Evolutionary conservation across 805 yeast genomes (phyloP).

Genomic region (Saccharomyces paradoxus): DNA sequence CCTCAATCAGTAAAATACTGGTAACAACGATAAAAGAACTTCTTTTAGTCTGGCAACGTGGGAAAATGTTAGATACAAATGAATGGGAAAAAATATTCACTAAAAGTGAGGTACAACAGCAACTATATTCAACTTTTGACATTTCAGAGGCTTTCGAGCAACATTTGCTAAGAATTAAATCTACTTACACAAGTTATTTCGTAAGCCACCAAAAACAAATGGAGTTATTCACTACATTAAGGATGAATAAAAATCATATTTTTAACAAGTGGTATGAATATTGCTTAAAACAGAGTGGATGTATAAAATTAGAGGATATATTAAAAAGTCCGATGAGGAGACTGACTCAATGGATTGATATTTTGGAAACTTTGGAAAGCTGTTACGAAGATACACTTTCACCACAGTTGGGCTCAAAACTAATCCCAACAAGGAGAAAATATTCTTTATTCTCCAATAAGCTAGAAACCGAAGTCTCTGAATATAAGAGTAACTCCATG

Average conservation of each 20-base stretch:
- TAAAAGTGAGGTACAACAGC: background rate
- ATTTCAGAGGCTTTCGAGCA: constrained; percentile 27
- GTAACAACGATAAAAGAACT: constrained; percentile 10
- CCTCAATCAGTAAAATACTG: constrained; percentile 32
- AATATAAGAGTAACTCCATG: constrained; percentile 12
- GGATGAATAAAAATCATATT: constrained; percentile 8
- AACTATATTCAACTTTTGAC: constrained; percentile 9
- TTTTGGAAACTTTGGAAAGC: constrained; percentile 5
- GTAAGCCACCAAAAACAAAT: constrained; percentile 28
- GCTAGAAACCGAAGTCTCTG: constrained; percentile 14
- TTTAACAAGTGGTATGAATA: constrained; percentile 30
- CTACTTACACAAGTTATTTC: constrained; percentile 31
- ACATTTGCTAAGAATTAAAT: constrained; percentile 28
- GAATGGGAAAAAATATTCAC: constrained; percentile 9
- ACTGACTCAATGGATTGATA: constrained; percentile 18
- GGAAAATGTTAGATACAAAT: constrained; percentile 4
- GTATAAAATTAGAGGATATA: constrained; percentile 25
- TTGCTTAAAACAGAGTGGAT: constrained; percentile 26
- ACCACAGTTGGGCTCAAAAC: background rate
- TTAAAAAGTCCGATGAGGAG: constrained; percentile 30
- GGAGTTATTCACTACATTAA: constrained; percentile 17
- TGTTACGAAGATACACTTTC: background rate
- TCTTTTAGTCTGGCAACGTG: background rate
- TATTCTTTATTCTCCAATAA: constrained; percentile 11
- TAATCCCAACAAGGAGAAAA: constrained; percentile 3